Percentiles rank a stretch among this genome's conserved stretches.
phyloP scores from a whole-genome alignment of 805 yeast species.

The Ogataea ganodermae region DNA sequence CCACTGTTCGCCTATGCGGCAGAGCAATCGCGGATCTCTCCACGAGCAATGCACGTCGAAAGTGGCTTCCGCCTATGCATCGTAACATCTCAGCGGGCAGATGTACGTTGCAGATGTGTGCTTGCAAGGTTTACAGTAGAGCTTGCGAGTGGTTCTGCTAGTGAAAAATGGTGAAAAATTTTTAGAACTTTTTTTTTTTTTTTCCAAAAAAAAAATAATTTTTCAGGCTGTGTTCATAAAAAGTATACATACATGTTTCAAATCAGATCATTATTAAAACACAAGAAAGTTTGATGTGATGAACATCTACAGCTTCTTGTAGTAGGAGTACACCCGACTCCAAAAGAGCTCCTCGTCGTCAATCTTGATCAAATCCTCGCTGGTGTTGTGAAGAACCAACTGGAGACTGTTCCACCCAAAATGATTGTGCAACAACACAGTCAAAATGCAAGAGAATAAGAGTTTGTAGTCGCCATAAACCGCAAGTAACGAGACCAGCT shows the following conservation, averaged over 20 bases:
- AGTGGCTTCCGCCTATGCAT: slow-evolving; percentile 1
- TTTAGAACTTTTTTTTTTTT: neutral
- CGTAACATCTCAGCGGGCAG: slow-evolving; percentile 6
- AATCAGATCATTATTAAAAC: neutral
- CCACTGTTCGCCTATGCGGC: slow-evolving; percentile 8
- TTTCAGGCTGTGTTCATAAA: slow-evolving; percentile 6
- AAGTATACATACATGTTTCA: slow-evolving; percentile 1
- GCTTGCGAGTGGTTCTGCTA: neutral
- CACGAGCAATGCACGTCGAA: neutral
- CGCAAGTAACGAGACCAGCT: slow-evolving; percentile 29
- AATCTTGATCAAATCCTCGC: slow-evolving; percentile 18
- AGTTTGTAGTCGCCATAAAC: slow-evolving; percentile 39
- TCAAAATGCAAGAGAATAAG: slow-evolving; percentile 40
- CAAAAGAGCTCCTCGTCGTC: slow-evolving; percentile 34
- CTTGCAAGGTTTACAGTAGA: neutral
- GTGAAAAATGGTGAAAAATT: neutral
- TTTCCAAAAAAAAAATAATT: neutral
- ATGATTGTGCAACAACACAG: slow-evolving; percentile 49
- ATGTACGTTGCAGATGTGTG: neutral
- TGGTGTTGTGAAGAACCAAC: slow-evolving; percentile 22
- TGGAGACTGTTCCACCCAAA: slow-evolving; percentile 48
- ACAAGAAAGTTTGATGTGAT: too few relatives aligned
- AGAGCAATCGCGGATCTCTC: neutral
- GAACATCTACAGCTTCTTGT: slow-evolving; percentile 30
- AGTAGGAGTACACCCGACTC: slow-evolving; percentile 29